Base-by-base conservation (phyloP, 2,329 filamentous ascomycete species). In the Plenodomus biglobosus region DNA sequence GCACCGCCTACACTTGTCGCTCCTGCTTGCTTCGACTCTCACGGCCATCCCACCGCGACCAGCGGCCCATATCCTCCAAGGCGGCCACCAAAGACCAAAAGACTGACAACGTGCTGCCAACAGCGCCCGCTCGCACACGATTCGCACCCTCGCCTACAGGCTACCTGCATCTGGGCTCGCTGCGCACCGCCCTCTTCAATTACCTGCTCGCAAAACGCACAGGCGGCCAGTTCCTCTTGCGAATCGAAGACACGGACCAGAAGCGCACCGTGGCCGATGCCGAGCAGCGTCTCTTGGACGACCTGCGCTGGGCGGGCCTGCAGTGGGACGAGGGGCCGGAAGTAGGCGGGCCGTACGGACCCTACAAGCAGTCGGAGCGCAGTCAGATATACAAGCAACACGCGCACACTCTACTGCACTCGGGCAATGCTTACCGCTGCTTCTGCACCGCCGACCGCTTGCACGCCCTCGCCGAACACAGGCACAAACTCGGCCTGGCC, bases 101-200 rank as follows among this genome's bases (percentile, higher is more conserved):
- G 57, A 27, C 36, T 32, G 32, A 53, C 53, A 38, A 40, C 53
- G n/a, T 59, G n/a, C 58, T 70, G 18, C 66, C 68, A 4, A 48
- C 59, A 11, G 50, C 45, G 15, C 67, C 69, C 17, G 68, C 68
- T 40, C 80, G 90, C 69, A 90, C 94, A 16, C 86, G 94, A 39
- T 99, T 99, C 72, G 94, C 95, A 1, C 94, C 94, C 0, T 97
- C 94, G 1, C 94, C 94, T 0, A 99, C 94, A 0, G 94, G 94
- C 1, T 92, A 92, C 63, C 80, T 99, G 19, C 94, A 99, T 73
- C 78, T 99, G 11, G 94, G 94, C 3, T 96, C 92, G 0, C 73
- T 99, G 30, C 81, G 94, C 49, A 99, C 94, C 0, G 95, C 95
- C 0, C 74, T 99, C n/a, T 97, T 91, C 76, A 97, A 96, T 65